Conservation (phyloP, 345 rosid species). For the Viola odorata region DNA sequence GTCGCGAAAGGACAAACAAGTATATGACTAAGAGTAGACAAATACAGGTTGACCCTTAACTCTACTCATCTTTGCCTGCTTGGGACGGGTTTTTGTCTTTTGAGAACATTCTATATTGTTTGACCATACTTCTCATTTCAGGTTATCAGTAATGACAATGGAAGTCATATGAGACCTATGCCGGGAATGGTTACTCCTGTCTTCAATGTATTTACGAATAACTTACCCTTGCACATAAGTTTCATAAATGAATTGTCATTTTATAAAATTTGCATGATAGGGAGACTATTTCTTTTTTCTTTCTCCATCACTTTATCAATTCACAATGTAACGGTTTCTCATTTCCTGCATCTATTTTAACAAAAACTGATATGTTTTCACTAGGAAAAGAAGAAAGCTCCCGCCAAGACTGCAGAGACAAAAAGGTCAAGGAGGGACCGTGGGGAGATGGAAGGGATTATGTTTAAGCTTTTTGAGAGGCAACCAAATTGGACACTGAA, state of each 20-base stretch:
- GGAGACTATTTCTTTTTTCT: slow-evolving; percentile 2
- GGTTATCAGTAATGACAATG: slow-evolving; percentile 77
- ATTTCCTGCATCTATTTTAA: slow-evolving; percentile 11
- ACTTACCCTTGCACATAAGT: slow-evolving; percentile 11
- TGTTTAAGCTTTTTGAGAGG: slow-evolving; percentile 91
- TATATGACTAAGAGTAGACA: slow-evolving; percentile 66
- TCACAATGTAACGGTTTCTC: background rate
- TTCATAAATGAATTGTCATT: slow-evolving; percentile 2
- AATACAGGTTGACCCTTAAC: slow-evolving; percentile 51
- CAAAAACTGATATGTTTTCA: slow-evolving; percentile 18
- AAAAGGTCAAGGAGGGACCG: slow-evolving; percentile 90
- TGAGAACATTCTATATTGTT: background rate
- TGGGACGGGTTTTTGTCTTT: background rate
- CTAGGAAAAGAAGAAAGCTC: slow-evolving; percentile 74
- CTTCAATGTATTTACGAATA: slow-evolving; percentile 32
- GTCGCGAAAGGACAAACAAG: slow-evolving; percentile 73
- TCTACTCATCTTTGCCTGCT: background rate
- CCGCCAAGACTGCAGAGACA: slow-evolving; percentile 45
- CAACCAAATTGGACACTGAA: slow-evolving; percentile 80
- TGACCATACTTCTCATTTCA: slow-evolving; percentile 22
- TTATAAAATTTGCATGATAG: slow-evolving; percentile 15
- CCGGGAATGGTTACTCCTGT: slow-evolving; percentile 47
- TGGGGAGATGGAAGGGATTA: slow-evolving; percentile 63
- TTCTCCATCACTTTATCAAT: background rate
- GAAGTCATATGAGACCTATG: slow-evolving; percentile 83